Conservation (phyloP, 2,329 filamentous ascomycete genomes). For the Colletotrichum sp. region DNA sequence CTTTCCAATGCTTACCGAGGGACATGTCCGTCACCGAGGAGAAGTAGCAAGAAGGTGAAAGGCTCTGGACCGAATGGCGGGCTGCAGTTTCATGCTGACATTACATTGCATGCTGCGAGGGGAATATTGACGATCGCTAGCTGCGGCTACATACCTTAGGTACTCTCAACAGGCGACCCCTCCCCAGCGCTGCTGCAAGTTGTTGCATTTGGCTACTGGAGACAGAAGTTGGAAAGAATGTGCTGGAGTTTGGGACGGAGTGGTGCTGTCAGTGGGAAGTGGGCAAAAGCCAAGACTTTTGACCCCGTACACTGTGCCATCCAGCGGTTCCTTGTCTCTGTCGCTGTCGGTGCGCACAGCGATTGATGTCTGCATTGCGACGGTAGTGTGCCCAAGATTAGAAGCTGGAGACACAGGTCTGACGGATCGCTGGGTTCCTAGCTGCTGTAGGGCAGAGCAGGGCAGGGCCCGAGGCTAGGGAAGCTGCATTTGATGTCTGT, state of each 20-base stretch:
- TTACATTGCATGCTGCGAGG: constrained; percentile 13
- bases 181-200: not conserved
- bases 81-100: constrained; percentile 14
- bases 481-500: not conserved
- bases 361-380: not conserved
- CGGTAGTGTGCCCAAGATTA: not conserved
- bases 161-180: not conserved
- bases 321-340: not conserved
- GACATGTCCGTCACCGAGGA: not conserved
- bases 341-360: not conserved
- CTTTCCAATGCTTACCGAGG: not conserved
- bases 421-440: not conserved
- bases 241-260: not conserved
- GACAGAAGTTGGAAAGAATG: not conserved
- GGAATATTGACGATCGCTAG: not conserved
- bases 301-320: not conserved
- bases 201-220: not conserved
- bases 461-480: not conserved
- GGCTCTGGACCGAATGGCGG: not conserved
- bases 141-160: not conserved
- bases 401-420: not conserved
- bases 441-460: not conserved
- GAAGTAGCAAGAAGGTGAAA: not conserved
- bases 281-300: not conserved
- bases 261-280: not conserved